phyloP scores from a whole-genome alignment of 2,329 filamentous ascomycete genomes.

The Colletotrichum lindemuthianum region DNA sequence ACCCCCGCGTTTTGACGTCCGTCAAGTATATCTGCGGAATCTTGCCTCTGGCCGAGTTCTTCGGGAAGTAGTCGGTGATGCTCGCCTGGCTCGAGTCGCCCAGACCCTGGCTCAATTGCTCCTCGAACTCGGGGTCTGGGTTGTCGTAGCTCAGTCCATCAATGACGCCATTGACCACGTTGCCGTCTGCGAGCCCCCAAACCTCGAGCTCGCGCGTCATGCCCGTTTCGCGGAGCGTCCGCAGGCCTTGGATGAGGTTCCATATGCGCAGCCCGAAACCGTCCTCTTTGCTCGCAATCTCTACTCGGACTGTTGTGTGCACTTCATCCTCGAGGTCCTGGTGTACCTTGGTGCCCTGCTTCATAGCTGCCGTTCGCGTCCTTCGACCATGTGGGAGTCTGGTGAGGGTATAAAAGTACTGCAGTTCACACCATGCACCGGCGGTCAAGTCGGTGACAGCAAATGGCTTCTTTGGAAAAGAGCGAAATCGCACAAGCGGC shows the following conservation, averaged over 20 bases:
- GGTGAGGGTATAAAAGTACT: slow-evolving; percentile 89
- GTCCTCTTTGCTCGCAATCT: slow-evolving; percentile 81
- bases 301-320: slow-evolving; percentile 78
- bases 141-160: slow-evolving; percentile 84
- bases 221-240: slow-evolving; percentile 76
- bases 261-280: slow-evolving; percentile 83
- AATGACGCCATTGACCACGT: slow-evolving; percentile 89
- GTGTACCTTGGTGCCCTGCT: slow-evolving; percentile 81
- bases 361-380: slow-evolving; percentile 84
- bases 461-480: slow-evolving; percentile 79
- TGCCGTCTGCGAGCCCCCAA: slow-evolving; percentile 85
- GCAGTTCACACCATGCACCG: slow-evolving; percentile 94
- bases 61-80: slow-evolving; percentile 53
- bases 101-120: slow-evolving; percentile 57
- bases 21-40: slow-evolving; percentile 72
- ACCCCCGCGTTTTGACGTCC: slow-evolving; percentile 87
- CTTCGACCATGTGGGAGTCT: slow-evolving; percentile 77
- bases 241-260: slow-evolving; percentile 89
- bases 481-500: slow-evolving; percentile 82
- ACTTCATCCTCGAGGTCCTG: slow-evolving; percentile 87
- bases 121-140: slow-evolving; percentile 77
- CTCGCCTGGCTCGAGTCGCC: slow-evolving; percentile 47
- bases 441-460: slow-evolving; percentile 90
- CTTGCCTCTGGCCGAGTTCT: slow-evolving; percentile 33
- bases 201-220: slow-evolving; percentile 81